Percentiles rank a stretch among this genome's conserved stretches.
These are phyloP conservation scores for Barnettozyma hawaiiensis DNA, from an alignment of 1,139 yeast species.

Conservation along the genomic window DNA sequence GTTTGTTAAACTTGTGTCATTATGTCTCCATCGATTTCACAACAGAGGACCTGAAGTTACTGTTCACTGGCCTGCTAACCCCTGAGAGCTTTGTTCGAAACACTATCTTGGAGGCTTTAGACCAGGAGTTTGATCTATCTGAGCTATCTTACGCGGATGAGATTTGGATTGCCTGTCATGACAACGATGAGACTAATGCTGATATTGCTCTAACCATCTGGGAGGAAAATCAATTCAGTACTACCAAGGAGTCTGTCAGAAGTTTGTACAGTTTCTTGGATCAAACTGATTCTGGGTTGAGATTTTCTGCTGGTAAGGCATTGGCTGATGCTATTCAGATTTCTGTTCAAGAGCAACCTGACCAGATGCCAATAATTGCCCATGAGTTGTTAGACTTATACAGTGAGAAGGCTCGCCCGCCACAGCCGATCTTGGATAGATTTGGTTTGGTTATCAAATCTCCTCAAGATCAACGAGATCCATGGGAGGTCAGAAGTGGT, in stretches of 20 bases:
- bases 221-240: constrained; percentile 62
- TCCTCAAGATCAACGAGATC: constrained; percentile 55
- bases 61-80: constrained; percentile 55
- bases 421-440: constrained; percentile 68
- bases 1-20: constrained; percentile 70
- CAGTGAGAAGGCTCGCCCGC: constrained; percentile 60
- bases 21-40: constrained; percentile 60
- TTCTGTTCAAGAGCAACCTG: constrained; percentile 25
- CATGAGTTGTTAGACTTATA: constrained; percentile 48
- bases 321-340: constrained; percentile 44
- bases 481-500: constrained; percentile 84
- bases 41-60: constrained; percentile 49
- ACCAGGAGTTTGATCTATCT: constrained; percentile 77
- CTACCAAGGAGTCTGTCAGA: constrained; percentile 40
- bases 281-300: constrained; percentile 53
- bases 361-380: constrained; percentile 35
- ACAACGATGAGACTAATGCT: constrained; percentile 57
- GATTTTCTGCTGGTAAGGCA: constrained; percentile 63
- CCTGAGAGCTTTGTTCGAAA: constrained; percentile 69
- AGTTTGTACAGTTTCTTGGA: constrained; percentile 47
- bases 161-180: constrained; percentile 75
- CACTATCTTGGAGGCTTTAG: constrained; percentile 76
- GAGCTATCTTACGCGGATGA: constrained; percentile 52
- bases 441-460: constrained; percentile 73
- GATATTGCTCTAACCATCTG: constrained; percentile 77